phyloP scores from a whole-genome alignment of 495 filamentous ascomycete species.

The Jackrogersella multiformis region DNA sequence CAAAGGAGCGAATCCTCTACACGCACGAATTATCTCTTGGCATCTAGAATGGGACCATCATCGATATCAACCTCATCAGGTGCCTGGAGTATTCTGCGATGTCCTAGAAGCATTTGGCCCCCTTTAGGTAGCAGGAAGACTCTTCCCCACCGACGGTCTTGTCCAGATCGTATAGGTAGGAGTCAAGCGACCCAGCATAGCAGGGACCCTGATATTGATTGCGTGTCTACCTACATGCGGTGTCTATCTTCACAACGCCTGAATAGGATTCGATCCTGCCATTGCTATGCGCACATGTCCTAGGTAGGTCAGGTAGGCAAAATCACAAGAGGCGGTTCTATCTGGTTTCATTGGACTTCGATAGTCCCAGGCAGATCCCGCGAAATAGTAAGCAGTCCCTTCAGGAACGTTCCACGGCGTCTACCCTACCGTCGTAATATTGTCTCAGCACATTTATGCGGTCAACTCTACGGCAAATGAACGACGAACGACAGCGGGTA shows the following conservation, averaged over 20 bases:
- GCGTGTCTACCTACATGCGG: conserved; percentile 19
- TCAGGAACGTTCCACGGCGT: conserved; percentile 35
- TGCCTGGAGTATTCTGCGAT: conserved; percentile 11
- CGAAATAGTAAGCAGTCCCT: conserved; percentile 33
- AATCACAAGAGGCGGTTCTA: conserved; percentile 19
- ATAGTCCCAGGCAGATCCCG: neutral
- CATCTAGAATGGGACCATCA: conserved; percentile 17
- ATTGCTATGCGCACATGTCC: conserved; percentile 17
- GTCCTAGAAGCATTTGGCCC: conserved; percentile 27
- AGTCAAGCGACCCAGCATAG: conserved; percentile 19
- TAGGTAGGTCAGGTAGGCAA: no score
- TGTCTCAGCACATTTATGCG: conserved; percentile 30
- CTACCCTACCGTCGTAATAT: conserved; percentile 35
- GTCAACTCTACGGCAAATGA: conserved; percentile 17
- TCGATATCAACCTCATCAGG: conserved; percentile 26
- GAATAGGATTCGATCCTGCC: conserved; percentile 1
- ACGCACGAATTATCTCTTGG: conserved; percentile 36
- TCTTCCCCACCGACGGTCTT: conserved; percentile 19
- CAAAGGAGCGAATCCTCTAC: conserved; percentile 20
- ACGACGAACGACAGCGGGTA: conserved; percentile 30
- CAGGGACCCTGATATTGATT: conserved; percentile 18
- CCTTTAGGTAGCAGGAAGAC: neutral
- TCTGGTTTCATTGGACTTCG: conserved; percentile 20
- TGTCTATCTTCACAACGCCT: conserved; percentile 5
- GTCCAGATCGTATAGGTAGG: conserved; percentile 11